Evolutionary conservation across 2,329 filamentous ascomycete species (phyloP).

Genomic region (Diaporthe citri): DNA sequence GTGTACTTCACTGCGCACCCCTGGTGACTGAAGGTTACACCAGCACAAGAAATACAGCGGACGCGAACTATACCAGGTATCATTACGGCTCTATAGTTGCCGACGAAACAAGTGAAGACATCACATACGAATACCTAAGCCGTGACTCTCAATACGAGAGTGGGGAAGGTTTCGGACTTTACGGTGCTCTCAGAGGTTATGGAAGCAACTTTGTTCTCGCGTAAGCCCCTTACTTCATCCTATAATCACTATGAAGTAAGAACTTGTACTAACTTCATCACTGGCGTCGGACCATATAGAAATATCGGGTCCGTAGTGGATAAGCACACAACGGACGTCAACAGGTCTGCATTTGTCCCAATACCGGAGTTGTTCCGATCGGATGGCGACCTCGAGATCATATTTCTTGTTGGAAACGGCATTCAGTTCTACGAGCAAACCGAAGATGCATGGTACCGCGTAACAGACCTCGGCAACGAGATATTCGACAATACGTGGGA

Average conservation of each 20-base stretch:
- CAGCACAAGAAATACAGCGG: not conserved
- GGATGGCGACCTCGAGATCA: conserved; percentile 11
- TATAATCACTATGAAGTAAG: not conserved
- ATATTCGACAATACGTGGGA: accelerated
- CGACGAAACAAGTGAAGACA: not conserved
- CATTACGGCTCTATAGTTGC: not conserved
- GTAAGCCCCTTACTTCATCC: not conserved
- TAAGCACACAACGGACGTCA: not conserved
- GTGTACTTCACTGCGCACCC: conserved; percentile 21
- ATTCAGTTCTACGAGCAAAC: not conserved
- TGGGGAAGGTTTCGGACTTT: accelerated
- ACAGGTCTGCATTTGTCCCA: not conserved
- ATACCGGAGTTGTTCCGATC: conserved; percentile 5
- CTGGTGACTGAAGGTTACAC: conserved; percentile 7
- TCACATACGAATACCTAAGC: conserved; percentile 13
- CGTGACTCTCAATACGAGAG: not conserved
- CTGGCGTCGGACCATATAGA: not conserved
- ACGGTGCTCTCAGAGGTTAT: not conserved
- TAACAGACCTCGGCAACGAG: not conserved
- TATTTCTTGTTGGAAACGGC: conserved; percentile 30
- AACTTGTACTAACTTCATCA: too few species aligned
- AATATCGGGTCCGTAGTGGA: not conserved
- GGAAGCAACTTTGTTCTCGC: not conserved
- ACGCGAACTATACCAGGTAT: conserved; percentile 15
- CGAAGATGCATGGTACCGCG: conserved; percentile 35